A percentile compares a stretch with the other conserved stretches of the same genome.
Conservation (phyloP, 2,329 filamentous ascomycete species). For the Trichophyton benhamiae region DNA sequence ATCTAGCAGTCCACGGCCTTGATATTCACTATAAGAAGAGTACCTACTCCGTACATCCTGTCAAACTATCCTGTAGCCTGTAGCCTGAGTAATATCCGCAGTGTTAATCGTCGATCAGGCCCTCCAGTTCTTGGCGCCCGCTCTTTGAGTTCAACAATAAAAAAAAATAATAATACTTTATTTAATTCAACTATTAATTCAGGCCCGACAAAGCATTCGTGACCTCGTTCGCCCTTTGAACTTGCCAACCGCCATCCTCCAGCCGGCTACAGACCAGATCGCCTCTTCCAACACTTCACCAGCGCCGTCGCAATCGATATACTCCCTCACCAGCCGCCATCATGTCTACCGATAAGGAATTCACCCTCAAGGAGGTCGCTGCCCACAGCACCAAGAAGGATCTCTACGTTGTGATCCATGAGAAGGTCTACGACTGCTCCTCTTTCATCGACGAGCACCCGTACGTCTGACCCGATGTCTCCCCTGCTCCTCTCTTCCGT, state of each 20-base stretch:
- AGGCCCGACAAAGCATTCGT: not conserved
- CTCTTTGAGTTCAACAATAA: too few species aligned
- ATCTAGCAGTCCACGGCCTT: too few species aligned
- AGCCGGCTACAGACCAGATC: not conserved
- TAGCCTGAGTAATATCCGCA: too few species aligned
- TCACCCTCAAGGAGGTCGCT: slow-evolving; percentile 70
- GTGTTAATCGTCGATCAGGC: too few species aligned
- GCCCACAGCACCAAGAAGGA: slow-evolving; percentile 88
- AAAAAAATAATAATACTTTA: too few species aligned
- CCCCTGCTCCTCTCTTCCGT: not conserved
- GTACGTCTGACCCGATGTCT: slow-evolving; percentile 37
- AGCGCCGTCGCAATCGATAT: not conserved
- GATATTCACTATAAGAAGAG: too few species aligned
- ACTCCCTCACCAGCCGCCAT: not conserved
- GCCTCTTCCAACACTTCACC: not conserved
- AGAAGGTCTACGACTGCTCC: slow-evolving; percentile 85
- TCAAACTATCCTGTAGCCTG: too few species aligned
- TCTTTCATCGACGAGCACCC: slow-evolving; percentile 97
- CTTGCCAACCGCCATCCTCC: too few species aligned
- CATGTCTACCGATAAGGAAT: slow-evolving; percentile 47
- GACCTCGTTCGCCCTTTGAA: not conserved
- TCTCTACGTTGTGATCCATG: slow-evolving; percentile 80
- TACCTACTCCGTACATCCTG: too few species aligned
- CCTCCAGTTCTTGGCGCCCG: too few species aligned
- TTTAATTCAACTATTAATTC: too few species aligned